These are phyloP conservation scores for Acer negundo DNA, from an alignment of 345 rosid genomes.

Conservation along the genomic window DNA sequence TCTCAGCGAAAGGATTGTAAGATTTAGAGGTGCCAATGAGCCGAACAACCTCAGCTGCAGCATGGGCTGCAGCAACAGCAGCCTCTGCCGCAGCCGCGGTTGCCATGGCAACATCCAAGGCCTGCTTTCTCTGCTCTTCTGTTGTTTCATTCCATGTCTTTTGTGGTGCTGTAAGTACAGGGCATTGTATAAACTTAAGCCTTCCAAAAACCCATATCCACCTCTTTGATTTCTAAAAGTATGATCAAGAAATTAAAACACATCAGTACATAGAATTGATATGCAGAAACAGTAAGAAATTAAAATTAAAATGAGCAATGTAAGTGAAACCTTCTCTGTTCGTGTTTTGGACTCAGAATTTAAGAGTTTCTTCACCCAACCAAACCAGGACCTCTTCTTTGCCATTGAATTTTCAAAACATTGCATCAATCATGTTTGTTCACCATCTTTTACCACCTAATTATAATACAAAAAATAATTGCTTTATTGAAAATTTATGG, in stretches of 20 bases:
- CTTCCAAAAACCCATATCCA: slow-evolving; percentile 58
- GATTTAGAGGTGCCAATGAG: slow-evolving; percentile 50
- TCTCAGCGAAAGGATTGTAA: slow-evolving; percentile 26
- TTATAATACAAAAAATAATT: slow-evolving; percentile 17
- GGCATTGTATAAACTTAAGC: slow-evolving; percentile 49
- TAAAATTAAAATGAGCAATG: background rate
- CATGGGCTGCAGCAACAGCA: slow-evolving; percentile 82
- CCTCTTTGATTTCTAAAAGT: slow-evolving; percentile 48
- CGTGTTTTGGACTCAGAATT: slow-evolving; percentile 48
- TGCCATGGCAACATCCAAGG: slow-evolving; percentile 78
- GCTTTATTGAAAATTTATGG: slow-evolving; percentile 6
- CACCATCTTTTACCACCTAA: slow-evolving; percentile 26
- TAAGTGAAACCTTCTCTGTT: slow-evolving; percentile 49
- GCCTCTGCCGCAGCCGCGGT: slow-evolving; percentile 94
- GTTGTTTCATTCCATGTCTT: slow-evolving; percentile 54
- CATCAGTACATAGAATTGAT: background rate
- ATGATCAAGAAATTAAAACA: background rate
- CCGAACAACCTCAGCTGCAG: slow-evolving; percentile 91
- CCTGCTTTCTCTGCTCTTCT: slow-evolving; percentile 73
- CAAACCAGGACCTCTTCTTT: slow-evolving; percentile 59
- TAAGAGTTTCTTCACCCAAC: slow-evolving; percentile 64
- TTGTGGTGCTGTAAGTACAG: slow-evolving; percentile 43
- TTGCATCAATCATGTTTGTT: slow-evolving; percentile 26
- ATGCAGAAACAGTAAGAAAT: background rate
- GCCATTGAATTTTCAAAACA: slow-evolving; percentile 51